Evolutionary conservation across 2,329 filamentous ascomycete species (phyloP), one percentile per base, ranked within the genome.

Genomic region (Sporothrix curviconia): DNA sequence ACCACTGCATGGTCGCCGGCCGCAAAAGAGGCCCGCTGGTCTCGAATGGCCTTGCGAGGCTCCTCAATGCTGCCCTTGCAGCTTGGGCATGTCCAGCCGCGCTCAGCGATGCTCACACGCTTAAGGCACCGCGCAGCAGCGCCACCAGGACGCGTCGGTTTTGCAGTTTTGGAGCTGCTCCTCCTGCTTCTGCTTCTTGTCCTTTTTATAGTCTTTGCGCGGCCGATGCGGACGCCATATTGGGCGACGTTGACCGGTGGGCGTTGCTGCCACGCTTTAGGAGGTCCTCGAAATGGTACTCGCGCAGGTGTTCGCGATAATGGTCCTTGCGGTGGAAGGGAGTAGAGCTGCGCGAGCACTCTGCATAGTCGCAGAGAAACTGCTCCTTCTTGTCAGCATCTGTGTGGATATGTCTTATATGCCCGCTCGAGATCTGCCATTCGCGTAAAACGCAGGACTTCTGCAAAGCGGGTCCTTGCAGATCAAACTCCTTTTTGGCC

Each of bases 321-420:
- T 83, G 81, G 61, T 84, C 81, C 32, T 76, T 74, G 34, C 81
- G 75, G 62, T 73, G 71, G 64, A 83, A 83, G 2, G 79, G 75
- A 2, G 73, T 68, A 6, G 66, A 65, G 28, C 68, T 69, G 7
- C 81, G 75, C 24, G 66, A 59, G 65, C 81, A 83, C 53, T 66
- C 71, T 17, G 69, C 66, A 63, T 81, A 82, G 71, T 83, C 80
- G 67, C 81, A 84, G 19, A 65, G 67, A 63, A 72, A 79, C 17
- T 70, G 66, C 12, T 72, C 69, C 61, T 77, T 78, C 49, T 72
- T 64, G 17, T 68, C 67, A 2, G 71, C 69, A 0, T 71, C 69
- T 12, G 68, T 66, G 65, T 84, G 81, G 15, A 74, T 71, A 63
- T 79, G 77, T 53, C 71, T 70, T 64, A 74, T 73, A 66, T 83